phyloP scores from a whole-genome alignment of 495 filamentous ascomycete species.

The Amorphotheca resinae region DNA sequence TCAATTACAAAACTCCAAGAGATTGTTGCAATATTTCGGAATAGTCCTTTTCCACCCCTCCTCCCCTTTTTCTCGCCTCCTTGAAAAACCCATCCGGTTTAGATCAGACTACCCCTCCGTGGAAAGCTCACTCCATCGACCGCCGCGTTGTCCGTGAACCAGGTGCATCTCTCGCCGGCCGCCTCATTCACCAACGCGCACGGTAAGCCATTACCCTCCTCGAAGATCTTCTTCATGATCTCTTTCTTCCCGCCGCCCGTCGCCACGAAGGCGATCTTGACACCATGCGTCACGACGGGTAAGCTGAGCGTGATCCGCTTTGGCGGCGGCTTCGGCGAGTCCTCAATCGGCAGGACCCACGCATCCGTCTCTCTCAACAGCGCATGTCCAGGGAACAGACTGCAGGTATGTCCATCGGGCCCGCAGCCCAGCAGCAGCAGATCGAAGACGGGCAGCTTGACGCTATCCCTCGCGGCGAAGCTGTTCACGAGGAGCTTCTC shows the following conservation, averaged over 20 bases:
- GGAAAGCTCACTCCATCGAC: conserved; percentile 76
- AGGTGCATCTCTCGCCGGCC: conserved; percentile 74
- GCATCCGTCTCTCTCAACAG: conserved; percentile 78
- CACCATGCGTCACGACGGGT: conserved; percentile 73
- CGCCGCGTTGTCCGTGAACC: conserved; percentile 83
- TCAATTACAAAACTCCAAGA: conserved; percentile 14
- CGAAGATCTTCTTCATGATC: conserved; percentile 83
- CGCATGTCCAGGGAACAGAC: conserved; percentile 80
- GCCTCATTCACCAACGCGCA: conserved; percentile 77
- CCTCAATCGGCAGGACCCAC: conserved; percentile 82
- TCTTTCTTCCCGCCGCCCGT: conserved; percentile 84
- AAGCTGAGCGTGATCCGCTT: conserved; percentile 84
- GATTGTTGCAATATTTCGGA: too few relatives aligned
- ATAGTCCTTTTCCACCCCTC: too few relatives aligned
- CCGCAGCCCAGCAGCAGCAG: conserved; percentile 85
- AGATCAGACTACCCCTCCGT: conserved; percentile 29
- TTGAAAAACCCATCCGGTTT: background rate
- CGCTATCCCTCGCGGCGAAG: conserved; percentile 74
- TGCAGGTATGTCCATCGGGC: conserved; percentile 95
- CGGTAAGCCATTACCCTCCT: conserved; percentile 63
- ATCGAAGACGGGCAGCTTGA: conserved; percentile 89
- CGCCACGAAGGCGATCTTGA: conserved; percentile 80
- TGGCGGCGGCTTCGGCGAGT: conserved; percentile 89
- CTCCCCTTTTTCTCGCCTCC: too few relatives aligned
- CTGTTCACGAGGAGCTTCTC: conserved; percentile 74